Percentiles rank a stretch among this genome's conserved stretches.
Evolutionary conservation across 305 asterid genomes (phyloP).

Genomic region (Plantago lanceolata): DNA sequence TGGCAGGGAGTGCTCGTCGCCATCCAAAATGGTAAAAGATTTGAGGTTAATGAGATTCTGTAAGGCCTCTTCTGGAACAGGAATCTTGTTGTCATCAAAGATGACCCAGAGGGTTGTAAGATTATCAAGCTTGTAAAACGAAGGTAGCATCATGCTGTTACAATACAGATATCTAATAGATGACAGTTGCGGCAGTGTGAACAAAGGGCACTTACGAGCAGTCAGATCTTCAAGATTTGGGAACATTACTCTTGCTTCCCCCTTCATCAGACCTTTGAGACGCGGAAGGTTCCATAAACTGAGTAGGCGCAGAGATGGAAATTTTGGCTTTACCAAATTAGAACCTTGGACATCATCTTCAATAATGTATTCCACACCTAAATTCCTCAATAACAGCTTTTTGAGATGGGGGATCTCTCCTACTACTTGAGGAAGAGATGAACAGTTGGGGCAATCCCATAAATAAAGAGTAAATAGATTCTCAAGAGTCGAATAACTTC

Average conservation of each 20-base stretch:
- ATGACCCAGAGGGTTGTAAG: too few relatives aligned
- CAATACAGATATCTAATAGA: background rate
- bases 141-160: background rate
- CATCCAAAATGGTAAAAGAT: background rate
- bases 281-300: background rate
- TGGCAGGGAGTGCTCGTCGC: background rate
- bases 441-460: too few relatives aligned
- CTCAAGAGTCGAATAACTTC: too few relatives aligned
- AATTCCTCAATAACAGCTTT: too few relatives aligned
- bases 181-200: conserved; percentile 4
- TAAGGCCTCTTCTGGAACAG: background rate
- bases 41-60: conserved; percentile 1
- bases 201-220: background rate
- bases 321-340: background rate
- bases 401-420: too few relatives aligned
- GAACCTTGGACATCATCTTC: background rate
- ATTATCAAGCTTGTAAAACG: background rate
- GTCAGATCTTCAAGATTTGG: background rate
- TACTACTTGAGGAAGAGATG: too few relatives aligned
- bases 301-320: background rate
- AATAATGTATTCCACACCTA: background rate
- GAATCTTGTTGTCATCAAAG: too few relatives aligned
- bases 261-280: background rate
- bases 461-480: too few relatives aligned
- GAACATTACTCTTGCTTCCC: background rate